Evolutionary conservation across 2,329 filamentous ascomycete species (phyloP).

Genomic region (Cladosporium sp.): DNA sequence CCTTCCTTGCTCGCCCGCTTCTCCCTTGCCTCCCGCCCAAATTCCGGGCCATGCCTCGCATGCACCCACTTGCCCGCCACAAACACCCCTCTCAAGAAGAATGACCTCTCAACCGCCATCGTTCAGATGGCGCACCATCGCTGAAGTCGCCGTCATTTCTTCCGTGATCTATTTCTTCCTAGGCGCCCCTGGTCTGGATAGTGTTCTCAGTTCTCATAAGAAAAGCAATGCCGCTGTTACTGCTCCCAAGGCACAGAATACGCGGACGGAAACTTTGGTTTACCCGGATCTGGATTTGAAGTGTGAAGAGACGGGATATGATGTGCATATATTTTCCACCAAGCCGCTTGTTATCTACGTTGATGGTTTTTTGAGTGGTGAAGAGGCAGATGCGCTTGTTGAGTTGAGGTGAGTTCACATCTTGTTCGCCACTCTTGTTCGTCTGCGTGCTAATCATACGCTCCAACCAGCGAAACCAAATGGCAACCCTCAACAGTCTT

Average conservation of each 20-base stretch:
- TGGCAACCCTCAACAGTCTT: slow-evolving; percentile 53
- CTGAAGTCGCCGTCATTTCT: slow-evolving; percentile 30
- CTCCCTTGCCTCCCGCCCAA: not conserved
- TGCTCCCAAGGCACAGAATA: slow-evolving; percentile 15
- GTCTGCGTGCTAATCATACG: slow-evolving; percentile 12
- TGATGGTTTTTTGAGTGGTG: slow-evolving; percentile 47
- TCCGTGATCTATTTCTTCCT: slow-evolving; percentile 30
- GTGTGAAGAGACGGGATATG: slow-evolving; percentile 36
- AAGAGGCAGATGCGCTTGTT: slow-evolving; percentile 49
- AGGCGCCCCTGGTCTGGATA: slow-evolving; percentile 25
- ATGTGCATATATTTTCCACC: slow-evolving; percentile 47
- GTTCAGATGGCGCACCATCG: slow-evolving; percentile 26
- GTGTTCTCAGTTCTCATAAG: not conserved
- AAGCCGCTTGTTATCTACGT: slow-evolving; percentile 56
- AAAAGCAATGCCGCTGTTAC: slow-evolving; percentile 13
- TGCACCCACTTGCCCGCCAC: not conserved
- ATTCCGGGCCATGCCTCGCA: too few relatives aligned
- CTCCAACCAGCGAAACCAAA: slow-evolving; percentile 38
- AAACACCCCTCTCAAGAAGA: not conserved
- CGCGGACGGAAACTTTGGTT: slow-evolving; percentile 36
- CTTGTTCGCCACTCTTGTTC: not conserved
- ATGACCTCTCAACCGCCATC: not conserved
- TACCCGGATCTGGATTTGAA: slow-evolving; percentile 35
- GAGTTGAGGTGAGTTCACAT: slow-evolving; percentile 44
- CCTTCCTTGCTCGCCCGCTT: not conserved